Base-by-base conservation (phyloP, 2,329 filamentous ascomycete species). In the Fusarium tricinctum region DNA sequence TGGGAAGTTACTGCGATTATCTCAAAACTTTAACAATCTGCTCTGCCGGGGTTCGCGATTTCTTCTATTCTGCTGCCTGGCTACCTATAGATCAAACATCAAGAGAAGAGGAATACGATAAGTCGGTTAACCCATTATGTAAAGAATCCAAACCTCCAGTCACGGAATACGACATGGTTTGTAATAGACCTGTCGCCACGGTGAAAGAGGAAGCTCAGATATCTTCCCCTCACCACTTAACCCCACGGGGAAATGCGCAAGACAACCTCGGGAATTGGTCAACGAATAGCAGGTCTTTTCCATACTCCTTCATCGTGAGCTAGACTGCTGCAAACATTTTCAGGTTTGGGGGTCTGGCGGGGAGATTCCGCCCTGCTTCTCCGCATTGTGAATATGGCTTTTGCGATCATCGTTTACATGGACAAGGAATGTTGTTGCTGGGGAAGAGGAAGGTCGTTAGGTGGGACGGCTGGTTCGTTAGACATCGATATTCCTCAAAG, bases 191-290 rank as follows among this genome's bases (percentile, higher is more conserved):
- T 15, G 20, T 39, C 46, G 12, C 48, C 26, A 28, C 43, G 6
- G 23, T 59, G 42, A 59, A 64, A 64, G 13, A 53, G 61, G 61
- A 65, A 64, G 61, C 61, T 65, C 60, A 32, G 14, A 49, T 65
- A 43, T 46, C n/a, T 52, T 59, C 53, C 52, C 52, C 59, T 63
- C 59, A 58, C 19, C n/a, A 38, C 26, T 43, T 30, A 44, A 59
- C 60, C 60, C 61, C 61, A 64, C 60, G 61, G 61, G 60, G 61
- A 51, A 64, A 8, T 55, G 43, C 28, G 10, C 28, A 30, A 30
- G 28, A 12, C 28, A 32, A 50, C 40, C 45, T 47, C 45, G 40
- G 59, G 28, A 58, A 33, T 48, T 56, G 30, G 15, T 8, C 30
- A 49, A 33, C 60, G 52, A 65, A 65, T 64, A 35, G 28, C 35